Percentiles rank a stretch among this genome's conserved stretches.
Conservation (phyloP, 345 rosid species). For the Eucalyptus sp. region DNA sequence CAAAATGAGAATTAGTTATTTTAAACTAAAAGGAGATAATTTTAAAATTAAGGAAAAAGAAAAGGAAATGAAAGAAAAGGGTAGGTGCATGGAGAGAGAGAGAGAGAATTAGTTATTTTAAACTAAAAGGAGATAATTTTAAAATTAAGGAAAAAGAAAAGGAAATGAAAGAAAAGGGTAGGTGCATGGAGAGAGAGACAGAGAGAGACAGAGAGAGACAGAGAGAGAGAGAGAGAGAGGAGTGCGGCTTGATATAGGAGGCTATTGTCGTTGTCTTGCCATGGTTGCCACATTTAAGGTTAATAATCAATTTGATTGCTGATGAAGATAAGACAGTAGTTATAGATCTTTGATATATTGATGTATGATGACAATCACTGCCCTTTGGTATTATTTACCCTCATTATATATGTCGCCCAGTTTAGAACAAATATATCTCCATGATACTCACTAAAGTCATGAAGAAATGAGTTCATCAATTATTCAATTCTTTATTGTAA, state of each 20-base stretch:
- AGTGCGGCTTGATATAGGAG: background rate
- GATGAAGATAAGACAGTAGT: background rate
- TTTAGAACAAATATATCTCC: background rate
- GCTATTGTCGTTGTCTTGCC: background rate
- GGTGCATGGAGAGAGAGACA: background rate
- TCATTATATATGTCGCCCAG: background rate
- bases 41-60: background rate
- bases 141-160: background rate
- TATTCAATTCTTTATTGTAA: too few relatives aligned
- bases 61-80: background rate
- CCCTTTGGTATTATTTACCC: background rate
- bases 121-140: background rate
- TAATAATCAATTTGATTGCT: background rate
- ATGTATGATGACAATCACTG: background rate
- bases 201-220: background rate
- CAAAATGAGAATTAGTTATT: background rate
- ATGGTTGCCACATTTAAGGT: background rate
- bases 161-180: too few relatives aligned
- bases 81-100: too few relatives aligned
- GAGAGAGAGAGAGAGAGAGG: background rate
- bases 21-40: background rate
- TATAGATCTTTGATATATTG: background rate
- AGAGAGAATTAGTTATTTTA: background rate
- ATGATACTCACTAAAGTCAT: background rate
- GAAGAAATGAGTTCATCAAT: background rate